These are phyloP conservation scores for Leucocoprinus leucothites DNA, from an alignment of 768 basidiomycete species.

Conservation along the genomic window DNA sequence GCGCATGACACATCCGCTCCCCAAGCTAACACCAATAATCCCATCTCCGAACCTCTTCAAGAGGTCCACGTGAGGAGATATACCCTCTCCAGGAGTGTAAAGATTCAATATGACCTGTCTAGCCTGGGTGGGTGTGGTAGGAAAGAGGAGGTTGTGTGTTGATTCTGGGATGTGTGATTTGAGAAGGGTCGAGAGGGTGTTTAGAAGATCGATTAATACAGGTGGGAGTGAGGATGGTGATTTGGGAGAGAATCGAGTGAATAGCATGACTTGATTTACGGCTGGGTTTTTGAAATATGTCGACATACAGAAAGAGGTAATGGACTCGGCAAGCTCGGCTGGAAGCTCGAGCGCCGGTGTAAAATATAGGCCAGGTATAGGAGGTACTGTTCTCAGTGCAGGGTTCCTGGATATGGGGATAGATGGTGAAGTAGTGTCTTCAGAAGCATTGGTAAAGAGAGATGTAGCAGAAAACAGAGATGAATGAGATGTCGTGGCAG, in stretches of 20 bases:
- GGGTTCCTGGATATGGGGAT: neutral
- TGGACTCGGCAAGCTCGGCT: conserved; percentile 44
- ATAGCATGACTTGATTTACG: conserved; percentile 87
- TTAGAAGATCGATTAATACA: conserved; percentile 52
- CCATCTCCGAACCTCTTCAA: conserved; percentile 83
- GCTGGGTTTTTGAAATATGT: conserved; percentile 49
- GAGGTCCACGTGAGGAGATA: conserved; percentile 85
- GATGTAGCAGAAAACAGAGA: conserved; percentile 13
- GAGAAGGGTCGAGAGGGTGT: conserved; percentile 45
- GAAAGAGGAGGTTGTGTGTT: conserved; percentile 61
- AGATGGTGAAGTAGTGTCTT: neutral
- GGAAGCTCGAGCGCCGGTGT: conserved; percentile 50
- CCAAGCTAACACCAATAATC: conserved; percentile 84
- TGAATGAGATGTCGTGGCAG: conserved; percentile 4
- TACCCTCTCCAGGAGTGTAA: conserved; percentile 87
- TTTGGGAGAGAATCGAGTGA: conserved; percentile 43
- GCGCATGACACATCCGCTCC: conserved; percentile 77
- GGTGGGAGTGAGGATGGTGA: conserved; percentile 42
- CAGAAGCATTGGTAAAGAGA: conserved; percentile 1
- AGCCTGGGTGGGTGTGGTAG: conserved; percentile 41
- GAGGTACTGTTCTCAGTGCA: conserved; percentile 33
- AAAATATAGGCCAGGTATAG: conserved; percentile 66
- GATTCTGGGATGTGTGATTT: conserved; percentile 44
- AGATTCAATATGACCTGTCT: conserved; percentile 90
- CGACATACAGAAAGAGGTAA: conserved; percentile 49